Evolutionary conservation across 768 basidiomycete genomes (phyloP), one percentile per base, ranked within the genome.

Genomic region (Boletus patriciae): DNA sequence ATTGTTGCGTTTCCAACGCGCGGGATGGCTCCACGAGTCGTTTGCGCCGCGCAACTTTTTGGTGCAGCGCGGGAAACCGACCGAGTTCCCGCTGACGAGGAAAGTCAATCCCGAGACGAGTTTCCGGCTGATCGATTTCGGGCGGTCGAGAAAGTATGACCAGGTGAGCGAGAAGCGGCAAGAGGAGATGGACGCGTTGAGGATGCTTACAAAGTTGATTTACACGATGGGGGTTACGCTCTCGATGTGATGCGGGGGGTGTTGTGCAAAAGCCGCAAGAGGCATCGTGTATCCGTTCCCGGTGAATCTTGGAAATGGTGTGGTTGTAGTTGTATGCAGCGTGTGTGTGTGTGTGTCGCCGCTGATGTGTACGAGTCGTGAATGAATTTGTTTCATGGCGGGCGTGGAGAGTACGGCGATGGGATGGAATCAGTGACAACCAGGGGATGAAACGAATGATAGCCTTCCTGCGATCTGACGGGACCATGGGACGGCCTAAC

Each of bases 111-210:
- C 66, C 9, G 60, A 70, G 54, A 33, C n/a, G 29, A 73, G 76
- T 46, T 83, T 80, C 61, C 75, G 81, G 23, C 49, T 83, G 57
- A 80, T 83, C 51, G 82, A 83, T 61, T 81, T 82, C 38, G 82
- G 82, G 13, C 72, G 80, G 51, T 70, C 73, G 55, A 58, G 19
- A 29, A 52, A 27, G 54, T 58, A 37, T 23, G 12, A 8, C 0
- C 21, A 0, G 1, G 16, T 10, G 4, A 0, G 0, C 2, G 57
- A 60, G 50, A 67, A 57, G 53, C 44, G 1, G 29, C 0, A 0
- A 0, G 66, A 67, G 40, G 66, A 67, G 49, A 0, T 6, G 23
- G 16, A 21, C 8, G 40, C 41, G 10, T 25, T 64, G 40, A 9
- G 0, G 3, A 51, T 67, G 66, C 59, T 67, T 10, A 0, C 4